Base-by-base conservation (phyloP, 305 asterid genomes). In the Salvia sclarea region DNA sequence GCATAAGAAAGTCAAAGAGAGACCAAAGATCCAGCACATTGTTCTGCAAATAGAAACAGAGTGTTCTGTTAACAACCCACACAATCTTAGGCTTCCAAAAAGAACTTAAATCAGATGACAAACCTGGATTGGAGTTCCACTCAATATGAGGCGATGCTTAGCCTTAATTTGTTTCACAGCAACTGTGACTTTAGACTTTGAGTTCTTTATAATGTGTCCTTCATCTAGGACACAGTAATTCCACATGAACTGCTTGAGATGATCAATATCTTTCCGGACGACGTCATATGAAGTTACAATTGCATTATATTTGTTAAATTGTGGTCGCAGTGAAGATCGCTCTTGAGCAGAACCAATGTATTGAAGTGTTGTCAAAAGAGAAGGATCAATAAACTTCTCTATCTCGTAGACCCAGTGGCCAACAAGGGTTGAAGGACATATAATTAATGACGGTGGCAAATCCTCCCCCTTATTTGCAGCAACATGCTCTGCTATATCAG, bases 51-150 rank as follows among this genome's bases (percentile, higher is more conserved):
- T 50, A 49, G 71, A 70, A 77, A 70, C 31, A 68, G 67, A 65
- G 10, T 74, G 37, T 68, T 76, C 67, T 40, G 74, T 75, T 74
- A 73, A 80, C 62, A 77, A 78, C 49, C 20, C 48, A 37, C n/a
- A 62, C 40, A 71, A 59, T 54, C 35, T 16, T 33, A 58, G 48
- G 45, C 58, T 64, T 61, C 66, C 67, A 61, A 63, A 35, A 45
- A 28, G 54, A 76, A 78, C 53, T 58, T 61, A 63, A 78, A 60
- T 56, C 52, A 40, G 50, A 66, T 48, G 35, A 76, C 70, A 62
- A 64, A 95, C 99, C 99, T 95, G 99, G 64, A 95, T 95, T 35
- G 99, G 99, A 48, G 99, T 95, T 73, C 99, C 99, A 81, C 99
- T 95, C 76, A 95, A 69, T 81, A 95, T 83, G 78, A 95, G 98